Evolutionary conservation across 1,284 basidiomycete genomes (phyloP), one percentile per base, ranked within the genome.

Genomic region (Laetiporus sulphureus): DNA sequence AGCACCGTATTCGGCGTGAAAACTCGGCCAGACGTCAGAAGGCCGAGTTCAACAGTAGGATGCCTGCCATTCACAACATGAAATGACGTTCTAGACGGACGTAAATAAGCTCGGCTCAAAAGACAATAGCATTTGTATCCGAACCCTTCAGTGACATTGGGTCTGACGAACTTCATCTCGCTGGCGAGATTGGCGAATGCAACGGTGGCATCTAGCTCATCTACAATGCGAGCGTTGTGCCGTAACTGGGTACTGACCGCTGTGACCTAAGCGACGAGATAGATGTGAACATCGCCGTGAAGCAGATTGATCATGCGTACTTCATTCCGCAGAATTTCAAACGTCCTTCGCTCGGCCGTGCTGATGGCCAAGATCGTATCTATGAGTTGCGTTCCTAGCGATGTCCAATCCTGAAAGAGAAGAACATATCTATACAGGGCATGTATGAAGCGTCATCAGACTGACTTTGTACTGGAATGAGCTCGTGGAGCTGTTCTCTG

Each of bases 1-100:
- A 66, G 50, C 12, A 92, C 72, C 2, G 84, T 82, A 62, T 98
- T 99, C 0, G 91, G 80, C 1, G 79, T 88, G 61, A 94, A 97
- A 6, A 73, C 67, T 27, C 90, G 79, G 15, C 87, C 83, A 0
- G 77, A 71, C 0, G 75, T 73, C 30, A 92, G 68, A 1, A 99
- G 73, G 2, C 92, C 92, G 4, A 91, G 71, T 64, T 99, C 94
- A 5, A 98, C 95, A 0, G 88, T 83, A 0, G 95, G 90, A 67
- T 99, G 95, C 10, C 95, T 79, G 8, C 91, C 94, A 44, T 87
- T 79, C 4, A 68, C 62, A 16, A 98, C 81, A 3, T 79, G 61
- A 46, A 91, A 83, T 1, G 71, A 66, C 15, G 68, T 63, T 18
- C 89, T 35, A 21, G 10, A 35, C 4, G 23, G 16, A 37, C 24